Percentiles rank a stretch among this genome's conserved stretches.
phyloP scores from a whole-genome alignment of 352 stramenopile species.

The Lagenidium sp. region DNA sequence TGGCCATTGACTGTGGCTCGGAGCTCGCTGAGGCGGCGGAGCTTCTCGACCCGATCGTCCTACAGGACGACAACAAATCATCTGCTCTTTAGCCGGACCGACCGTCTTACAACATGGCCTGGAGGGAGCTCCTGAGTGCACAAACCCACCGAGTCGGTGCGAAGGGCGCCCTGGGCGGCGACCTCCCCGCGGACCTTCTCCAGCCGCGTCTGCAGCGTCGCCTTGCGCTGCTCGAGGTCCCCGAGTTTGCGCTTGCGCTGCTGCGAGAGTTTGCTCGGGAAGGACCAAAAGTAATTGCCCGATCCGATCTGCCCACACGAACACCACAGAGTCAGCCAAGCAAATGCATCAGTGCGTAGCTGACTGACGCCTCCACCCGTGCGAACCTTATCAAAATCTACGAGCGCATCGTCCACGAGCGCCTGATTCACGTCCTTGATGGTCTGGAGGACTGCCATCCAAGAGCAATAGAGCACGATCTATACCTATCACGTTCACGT shows the following conservation, averaged over 20 bases:
- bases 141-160: slow-evolving; percentile 56
- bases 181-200: slow-evolving; percentile 37
- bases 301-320: slow-evolving; percentile 49
- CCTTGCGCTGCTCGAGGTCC: slow-evolving; percentile 50
- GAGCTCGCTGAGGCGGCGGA: slow-evolving; percentile 41
- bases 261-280: slow-evolving; percentile 75
- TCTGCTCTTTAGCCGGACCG: too few relatives aligned
- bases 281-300: slow-evolving; percentile 87
- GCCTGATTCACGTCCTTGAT: slow-evolving; percentile 86
- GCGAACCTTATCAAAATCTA: slow-evolving; percentile 76
- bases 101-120: too few relatives aligned
- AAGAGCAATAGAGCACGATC: too few relatives aligned
- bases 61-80: slow-evolving; percentile 13
- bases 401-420: slow-evolving; percentile 70
- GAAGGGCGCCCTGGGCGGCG: slow-evolving; percentile 31
- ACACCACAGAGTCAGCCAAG: neutral
- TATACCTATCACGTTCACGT: neutral
- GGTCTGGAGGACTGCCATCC: slow-evolving; percentile 80
- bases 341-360: neutral
- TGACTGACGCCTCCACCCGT: neutral
- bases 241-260: slow-evolving; percentile 66
- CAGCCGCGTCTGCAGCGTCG: slow-evolving; percentile 25
- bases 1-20: slow-evolving; percentile 37
- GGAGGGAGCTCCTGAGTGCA: too few relatives aligned
- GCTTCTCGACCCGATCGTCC: slow-evolving; percentile 53